Conservation (phyloP, 345 rosid species). For the Arabis hirsuta region DNA sequence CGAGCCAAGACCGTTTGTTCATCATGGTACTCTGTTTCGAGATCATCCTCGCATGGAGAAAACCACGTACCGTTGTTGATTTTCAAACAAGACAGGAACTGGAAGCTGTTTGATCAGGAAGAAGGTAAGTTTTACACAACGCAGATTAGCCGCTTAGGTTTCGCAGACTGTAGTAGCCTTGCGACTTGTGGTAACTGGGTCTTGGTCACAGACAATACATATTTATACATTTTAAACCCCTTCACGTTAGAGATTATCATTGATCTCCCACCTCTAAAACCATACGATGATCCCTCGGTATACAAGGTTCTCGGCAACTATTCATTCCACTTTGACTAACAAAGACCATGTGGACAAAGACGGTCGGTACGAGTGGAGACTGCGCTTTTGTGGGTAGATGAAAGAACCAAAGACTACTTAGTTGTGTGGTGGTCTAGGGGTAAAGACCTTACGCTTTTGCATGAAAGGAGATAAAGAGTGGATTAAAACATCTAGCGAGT, state of each 20-base stretch:
- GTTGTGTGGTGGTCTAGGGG: no score
- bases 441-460: no score
- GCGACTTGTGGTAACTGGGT: background rate
- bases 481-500: no score
- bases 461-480: no score
- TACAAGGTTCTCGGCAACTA: background rate
- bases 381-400: no score
- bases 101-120: background rate
- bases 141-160: background rate
- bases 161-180: background rate
- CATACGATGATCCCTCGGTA: background rate
- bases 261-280: background rate
- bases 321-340: background rate
- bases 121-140: slow-evolving; percentile 3
- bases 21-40: background rate
- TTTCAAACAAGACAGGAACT: background rate
- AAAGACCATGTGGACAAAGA: no score
- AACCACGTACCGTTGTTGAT: background rate
- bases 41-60: background rate
- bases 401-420: no score
- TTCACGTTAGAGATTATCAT: background rate
- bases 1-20: no score
- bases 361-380: no score
- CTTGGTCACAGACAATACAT: background rate
- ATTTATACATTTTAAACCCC: background rate